These are phyloP conservation scores for Gleditsia sinensis DNA, from an alignment of 306 rosid species.

Conservation along the genomic window DNA sequence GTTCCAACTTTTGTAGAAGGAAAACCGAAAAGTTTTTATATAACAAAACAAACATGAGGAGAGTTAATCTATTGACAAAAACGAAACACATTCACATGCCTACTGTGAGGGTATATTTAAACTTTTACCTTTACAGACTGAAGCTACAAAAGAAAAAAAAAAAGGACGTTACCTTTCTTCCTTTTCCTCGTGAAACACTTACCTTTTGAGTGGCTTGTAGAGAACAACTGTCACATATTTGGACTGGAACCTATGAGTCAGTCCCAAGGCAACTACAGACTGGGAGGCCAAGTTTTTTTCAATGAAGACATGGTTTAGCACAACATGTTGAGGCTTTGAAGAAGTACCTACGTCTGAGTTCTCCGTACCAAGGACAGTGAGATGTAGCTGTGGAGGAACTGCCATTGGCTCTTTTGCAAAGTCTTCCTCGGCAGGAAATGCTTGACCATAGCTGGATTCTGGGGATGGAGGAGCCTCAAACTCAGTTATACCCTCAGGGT, in stretches of 20 bases:
- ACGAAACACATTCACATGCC: constrained; percentile 33
- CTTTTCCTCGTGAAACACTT: neutral
- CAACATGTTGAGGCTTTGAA: constrained; percentile 85
- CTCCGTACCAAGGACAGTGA: constrained; percentile 75
- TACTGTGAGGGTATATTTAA: constrained; percentile 33
- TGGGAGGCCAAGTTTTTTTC: constrained; percentile 84
- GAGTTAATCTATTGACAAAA: constrained; percentile 41
- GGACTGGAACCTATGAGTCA: constrained; percentile 84
- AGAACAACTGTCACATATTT: constrained; percentile 94
- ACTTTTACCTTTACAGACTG: constrained; percentile 57
- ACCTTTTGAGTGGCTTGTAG: constrained; percentile 83
- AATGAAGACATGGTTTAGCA: constrained; percentile 86
- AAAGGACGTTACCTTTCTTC: constrained; percentile 14
- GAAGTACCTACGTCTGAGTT: constrained; percentile 55
- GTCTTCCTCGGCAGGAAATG: constrained; percentile 74
- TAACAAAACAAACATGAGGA: constrained; percentile 30
- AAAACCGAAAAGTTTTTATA: constrained; percentile 13
- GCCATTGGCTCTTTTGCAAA: constrained; percentile 82
- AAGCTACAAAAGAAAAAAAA: constrained; percentile 30
- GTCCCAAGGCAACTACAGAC: constrained; percentile 87
- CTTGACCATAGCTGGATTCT: constrained; percentile 70
- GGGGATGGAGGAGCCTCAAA: constrained; percentile 92
- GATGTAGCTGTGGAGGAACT: constrained; percentile 81
- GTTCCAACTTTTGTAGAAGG: constrained; percentile 23
- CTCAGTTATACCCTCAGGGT: constrained; percentile 62